Evolutionary conservation across 2,329 filamentous ascomycete species (phyloP).

Genomic region (Fusarium compactum): DNA sequence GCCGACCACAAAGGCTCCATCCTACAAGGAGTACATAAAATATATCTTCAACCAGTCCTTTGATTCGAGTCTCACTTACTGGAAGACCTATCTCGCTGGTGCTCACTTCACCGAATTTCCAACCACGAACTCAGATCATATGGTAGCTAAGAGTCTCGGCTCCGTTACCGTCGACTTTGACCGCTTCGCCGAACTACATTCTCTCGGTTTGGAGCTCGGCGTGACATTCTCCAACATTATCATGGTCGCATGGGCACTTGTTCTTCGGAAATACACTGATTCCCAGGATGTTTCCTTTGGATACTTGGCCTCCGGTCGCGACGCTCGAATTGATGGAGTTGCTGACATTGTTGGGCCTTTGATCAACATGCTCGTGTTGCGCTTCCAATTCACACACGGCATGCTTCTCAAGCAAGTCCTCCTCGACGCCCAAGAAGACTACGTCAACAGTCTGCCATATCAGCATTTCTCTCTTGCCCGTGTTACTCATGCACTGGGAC

Average conservation of each 20-base stretch:
- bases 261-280: constrained; percentile 61
- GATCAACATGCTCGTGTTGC: constrained; percentile 66
- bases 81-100: constrained; percentile 27
- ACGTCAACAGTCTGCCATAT: constrained; percentile 54
- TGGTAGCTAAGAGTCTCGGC: neutral
- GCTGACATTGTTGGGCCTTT: constrained; percentile 38
- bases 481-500: constrained; percentile 53
- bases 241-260: constrained; percentile 64
- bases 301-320: constrained; percentile 40
- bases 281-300: constrained; percentile 65
- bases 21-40: constrained; percentile 40
- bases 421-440: constrained; percentile 41
- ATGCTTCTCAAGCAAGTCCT: constrained; percentile 53
- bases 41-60: constrained; percentile 23
- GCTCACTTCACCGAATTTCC: constrained; percentile 20
- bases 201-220: constrained; percentile 35
- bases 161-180: constrained; percentile 16
- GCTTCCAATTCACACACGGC: constrained; percentile 52
- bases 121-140: neutral
- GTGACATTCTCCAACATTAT: constrained; percentile 64
- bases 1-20: neutral
- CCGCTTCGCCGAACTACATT: constrained; percentile 10
- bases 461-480: constrained; percentile 63
- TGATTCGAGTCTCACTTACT: constrained; percentile 34
- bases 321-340: constrained; percentile 33